Conservation (phyloP, 2,329 filamentous ascomycete species). For the Colletotrichum sp. region DNA sequence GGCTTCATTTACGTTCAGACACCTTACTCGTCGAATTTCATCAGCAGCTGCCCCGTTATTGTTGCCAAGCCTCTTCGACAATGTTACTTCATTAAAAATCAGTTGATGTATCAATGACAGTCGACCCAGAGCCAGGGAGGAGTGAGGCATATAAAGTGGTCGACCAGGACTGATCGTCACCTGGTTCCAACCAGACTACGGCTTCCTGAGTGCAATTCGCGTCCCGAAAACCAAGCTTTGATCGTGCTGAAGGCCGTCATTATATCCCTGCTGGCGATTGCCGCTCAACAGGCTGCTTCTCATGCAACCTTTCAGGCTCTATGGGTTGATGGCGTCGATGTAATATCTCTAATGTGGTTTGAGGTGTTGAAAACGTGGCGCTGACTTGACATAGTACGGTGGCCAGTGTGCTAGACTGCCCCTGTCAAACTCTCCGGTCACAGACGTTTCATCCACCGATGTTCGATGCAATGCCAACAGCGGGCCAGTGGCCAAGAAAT, state of each 20-base stretch:
- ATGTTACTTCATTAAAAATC: background rate
- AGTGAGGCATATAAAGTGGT: background rate
- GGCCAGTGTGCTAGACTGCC: constrained; percentile 17
- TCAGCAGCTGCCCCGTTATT: background rate
- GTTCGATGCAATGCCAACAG: constrained; percentile 46
- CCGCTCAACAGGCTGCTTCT: constrained; percentile 40
- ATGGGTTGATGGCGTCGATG: constrained; percentile 43
- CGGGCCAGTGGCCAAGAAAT: constrained; percentile 43
- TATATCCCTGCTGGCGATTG: constrained; percentile 33
- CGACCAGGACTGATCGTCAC: background rate
- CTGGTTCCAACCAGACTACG: background rate
- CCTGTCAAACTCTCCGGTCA: constrained; percentile 43
- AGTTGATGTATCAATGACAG: background rate
- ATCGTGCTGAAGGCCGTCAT: constrained; percentile 40
- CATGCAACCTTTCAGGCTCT: constrained; percentile 58
- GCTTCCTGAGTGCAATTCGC: background rate
- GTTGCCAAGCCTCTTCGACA: background rate
- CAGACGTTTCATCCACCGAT: constrained; percentile 40
- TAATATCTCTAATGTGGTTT: constrained; percentile 29
- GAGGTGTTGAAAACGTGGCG: background rate
- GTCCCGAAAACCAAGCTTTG: background rate
- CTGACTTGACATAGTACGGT: constrained; percentile 21
- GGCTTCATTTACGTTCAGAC: background rate
- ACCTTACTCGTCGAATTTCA: background rate
- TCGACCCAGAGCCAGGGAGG: background rate